These are phyloP conservation scores for Chaetomiaceae sp. DNA, from an alignment of 2,329 filamentous ascomycete species.

Conservation along the genomic window DNA sequence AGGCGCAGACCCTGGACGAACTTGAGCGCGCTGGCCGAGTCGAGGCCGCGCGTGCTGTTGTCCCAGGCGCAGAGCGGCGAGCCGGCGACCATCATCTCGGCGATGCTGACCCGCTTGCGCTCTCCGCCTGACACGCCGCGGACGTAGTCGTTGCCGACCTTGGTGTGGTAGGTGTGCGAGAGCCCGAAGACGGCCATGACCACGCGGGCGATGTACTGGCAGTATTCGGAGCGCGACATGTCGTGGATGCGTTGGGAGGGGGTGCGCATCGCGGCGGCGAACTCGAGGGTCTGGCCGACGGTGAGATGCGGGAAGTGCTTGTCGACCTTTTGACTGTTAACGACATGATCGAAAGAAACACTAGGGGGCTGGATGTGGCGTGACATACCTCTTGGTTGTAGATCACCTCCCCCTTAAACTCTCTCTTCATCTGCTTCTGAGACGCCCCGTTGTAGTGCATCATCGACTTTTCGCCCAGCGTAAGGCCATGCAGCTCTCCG, in stretches of 20 bases:
- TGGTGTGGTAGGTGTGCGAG: conserved; percentile 66
- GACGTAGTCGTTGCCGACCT: conserved; percentile 70
- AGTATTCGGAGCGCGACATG: conserved; percentile 57
- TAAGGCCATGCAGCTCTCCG: conserved; percentile 56
- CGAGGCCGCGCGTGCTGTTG: conserved; percentile 60
- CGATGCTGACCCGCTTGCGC: conserved; percentile 66
- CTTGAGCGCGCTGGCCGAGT: conserved; percentile 68
- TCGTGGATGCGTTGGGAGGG: conserved; percentile 61
- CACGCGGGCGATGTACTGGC: conserved; percentile 59
- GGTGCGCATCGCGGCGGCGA: conserved; percentile 65
- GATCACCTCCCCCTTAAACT: conserved; percentile 62
- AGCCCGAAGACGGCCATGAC: conserved; percentile 70
- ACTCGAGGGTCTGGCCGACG: conserved; percentile 68
- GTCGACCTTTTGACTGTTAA: conserved; percentile 42
- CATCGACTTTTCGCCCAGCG: conserved; percentile 44
- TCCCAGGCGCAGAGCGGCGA: conserved; percentile 22
- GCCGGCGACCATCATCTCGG: conserved; percentile 28
- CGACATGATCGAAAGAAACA: background rate
- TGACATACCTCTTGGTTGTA: conserved; percentile 63
- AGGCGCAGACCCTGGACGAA: conserved; percentile 65
- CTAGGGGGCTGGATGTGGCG: background rate
- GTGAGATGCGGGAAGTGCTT: conserved; percentile 75
- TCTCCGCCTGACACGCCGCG: conserved; percentile 69
- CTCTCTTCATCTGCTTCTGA: conserved; percentile 48
- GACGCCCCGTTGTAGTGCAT: conserved; percentile 63